Base-by-base conservation (phyloP, 495 filamentous ascomycete species). In the Bacidia gigantensis region DNA sequence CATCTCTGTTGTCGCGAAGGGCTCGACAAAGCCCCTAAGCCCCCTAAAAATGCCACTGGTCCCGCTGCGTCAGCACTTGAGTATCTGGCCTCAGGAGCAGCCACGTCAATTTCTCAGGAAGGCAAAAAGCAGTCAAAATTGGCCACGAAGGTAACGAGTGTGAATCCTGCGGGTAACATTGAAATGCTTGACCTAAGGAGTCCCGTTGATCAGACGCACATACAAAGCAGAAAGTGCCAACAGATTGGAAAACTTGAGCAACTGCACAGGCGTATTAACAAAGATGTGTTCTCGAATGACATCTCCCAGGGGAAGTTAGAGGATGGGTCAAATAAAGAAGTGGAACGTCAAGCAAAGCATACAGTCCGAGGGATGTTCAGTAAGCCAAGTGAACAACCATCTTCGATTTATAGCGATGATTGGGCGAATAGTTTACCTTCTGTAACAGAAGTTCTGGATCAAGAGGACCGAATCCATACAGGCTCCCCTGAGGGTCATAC, bases 1-100 rank as follows among this genome's bases (percentile, higher is more conserved):
- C 92, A 98, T 59, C 65, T 79, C 32, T 98, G 92, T 59, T 98
- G 92, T 62, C 79, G 77, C n/a, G 86, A 94, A 44, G 90, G 90
- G 1, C 60, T 92, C 3, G 83, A 89, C 26, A 93, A 85, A 50
- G 83, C 79, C 26, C 80, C 83, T 5, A 88, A 82, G 53, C 64
- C 68, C 0, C 63, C 67, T n/a, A 73, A 69, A 40, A 72, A 63
- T 22, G 46, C 57, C 21, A 35, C 50, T 25, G 45, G 40, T 11
- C 24, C 57, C 35, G 53, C 45, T 17, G n/a, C 46, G 21, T 51
- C 57, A 25, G 22, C 53, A 11, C 35, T 42, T 2, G 49, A 48
- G 11, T 11, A 25, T 3, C 46, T 46, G 18, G 21, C 29, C 9
- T 2, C 26, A 14, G 18, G 35, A 3, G 11, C n/a, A 41, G 11